Base-by-base conservation (phyloP, 148 eudicot species). In the Heliosperma pusillum region DNA sequence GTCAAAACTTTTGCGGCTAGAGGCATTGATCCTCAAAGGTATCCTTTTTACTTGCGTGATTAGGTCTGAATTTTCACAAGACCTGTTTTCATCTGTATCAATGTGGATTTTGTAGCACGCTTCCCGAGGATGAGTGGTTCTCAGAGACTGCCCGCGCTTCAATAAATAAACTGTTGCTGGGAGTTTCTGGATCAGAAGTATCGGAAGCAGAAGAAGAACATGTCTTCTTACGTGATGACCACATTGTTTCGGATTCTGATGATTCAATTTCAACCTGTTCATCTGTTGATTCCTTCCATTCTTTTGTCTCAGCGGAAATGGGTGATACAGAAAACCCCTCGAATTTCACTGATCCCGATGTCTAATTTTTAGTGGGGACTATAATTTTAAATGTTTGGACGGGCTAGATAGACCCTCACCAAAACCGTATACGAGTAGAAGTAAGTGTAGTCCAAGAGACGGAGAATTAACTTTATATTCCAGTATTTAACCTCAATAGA, bases 1-100 rank as follows among this genome's bases (percentile, higher is more conserved):
- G 87, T 92, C 72, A 86, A 86, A 81, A 88, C 97, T 50, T 96
- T 89, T 75, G 84, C 97, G 36, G 86, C 86, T n/a, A 85, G 86
- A 83, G 99, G 99, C 83, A 83, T 95, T 71, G 93, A 95, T 77
- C 92, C 90, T 60, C 97, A 86, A 77, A 96, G 97, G 99, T 96
- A 89, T 65, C 4, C 27, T 50, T 44, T 77, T 25, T 10, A 59
- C 26, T 52, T 55, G 20, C 44, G 53, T 15, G 17, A 50, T 50
- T 50, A 2, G 17, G 19, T 50, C 55, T 11, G 55, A 11, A 9
- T 42, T 72, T 40, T 53, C 21, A 27, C 1, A 19, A 26, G 53
- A 3, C 52, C 10, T 70, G 61, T 57, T 13, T 47, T 60, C 24
- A 50, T 60, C 57, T 19, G 36, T 56, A 56, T 21, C 61, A 45